Percentiles rank a stretch among this genome's conserved stretches.
Conservation (phyloP, 2,329 filamentous ascomycete species). For the Talaromyces sp. region DNA sequence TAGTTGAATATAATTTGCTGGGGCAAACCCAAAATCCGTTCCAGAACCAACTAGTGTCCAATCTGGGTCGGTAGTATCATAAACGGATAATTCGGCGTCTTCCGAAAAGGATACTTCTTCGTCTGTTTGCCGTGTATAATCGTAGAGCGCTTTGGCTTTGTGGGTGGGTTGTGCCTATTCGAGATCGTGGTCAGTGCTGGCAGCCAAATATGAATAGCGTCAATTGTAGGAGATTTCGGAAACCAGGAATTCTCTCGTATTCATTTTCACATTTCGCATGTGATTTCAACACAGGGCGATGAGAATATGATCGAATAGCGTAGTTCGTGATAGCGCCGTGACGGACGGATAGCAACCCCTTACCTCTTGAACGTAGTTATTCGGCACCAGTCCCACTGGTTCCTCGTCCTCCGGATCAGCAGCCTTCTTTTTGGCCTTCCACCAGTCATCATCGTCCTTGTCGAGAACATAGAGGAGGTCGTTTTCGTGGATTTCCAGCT, state of each 20-base stretch:
- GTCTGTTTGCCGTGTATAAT: conserved; percentile 95
- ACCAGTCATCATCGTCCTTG: conserved; percentile 82
- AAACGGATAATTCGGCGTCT: conserved; percentile 77
- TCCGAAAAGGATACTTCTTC: conserved; percentile 96
- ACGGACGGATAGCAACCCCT: conserved; percentile 30
- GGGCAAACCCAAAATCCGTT: conserved; percentile 88
- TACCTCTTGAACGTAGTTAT: conserved; percentile 94
- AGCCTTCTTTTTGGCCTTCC: conserved; percentile 92
- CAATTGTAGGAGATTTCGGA: not conserved
- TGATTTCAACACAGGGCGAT: not conserved
- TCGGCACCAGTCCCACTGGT: conserved; percentile 83
- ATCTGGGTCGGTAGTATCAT: conserved; percentile 86
- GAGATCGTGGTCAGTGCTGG: not conserved
- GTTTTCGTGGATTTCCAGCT: conserved; percentile 79
- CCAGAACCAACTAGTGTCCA: conserved; percentile 90
- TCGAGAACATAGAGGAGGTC: conserved; percentile 86
- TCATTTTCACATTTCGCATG: not conserved
- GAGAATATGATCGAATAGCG: not conserved
- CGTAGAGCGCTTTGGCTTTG: conserved; percentile 89
- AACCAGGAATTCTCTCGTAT: not conserved
- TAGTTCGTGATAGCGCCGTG: not conserved
- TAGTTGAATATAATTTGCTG: conserved; percentile 91
- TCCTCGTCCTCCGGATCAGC: conserved; percentile 85
- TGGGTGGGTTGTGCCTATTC: conserved; percentile 61
- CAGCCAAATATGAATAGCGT: not conserved